Evolutionary conservation across 345 rosid genomes (phyloP).

Genomic region (Pugionium dolabratum): DNA sequence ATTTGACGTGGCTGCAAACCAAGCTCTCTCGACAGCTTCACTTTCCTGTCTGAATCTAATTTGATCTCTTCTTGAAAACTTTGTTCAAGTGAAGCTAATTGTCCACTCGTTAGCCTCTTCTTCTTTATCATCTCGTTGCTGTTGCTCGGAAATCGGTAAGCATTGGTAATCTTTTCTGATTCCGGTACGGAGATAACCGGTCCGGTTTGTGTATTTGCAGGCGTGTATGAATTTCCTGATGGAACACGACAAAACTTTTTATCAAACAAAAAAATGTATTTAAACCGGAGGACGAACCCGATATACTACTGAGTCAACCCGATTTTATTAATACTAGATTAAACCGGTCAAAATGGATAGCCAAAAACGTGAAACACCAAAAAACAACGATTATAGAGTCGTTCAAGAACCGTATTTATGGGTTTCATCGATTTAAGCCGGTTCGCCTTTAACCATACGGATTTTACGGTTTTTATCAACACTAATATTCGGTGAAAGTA

Average conservation of each 20-base stretch:
- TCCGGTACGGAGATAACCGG: constrained; percentile 45
- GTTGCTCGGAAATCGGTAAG: constrained; percentile 32
- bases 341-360: too few relatives aligned
- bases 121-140: constrained; percentile 56
- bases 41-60: constrained; percentile 80
- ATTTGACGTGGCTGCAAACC: constrained; percentile 91
- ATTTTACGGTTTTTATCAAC: too few relatives aligned
- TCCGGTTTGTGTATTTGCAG: constrained; percentile 43
- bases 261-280: neutral
- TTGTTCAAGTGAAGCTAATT: constrained; percentile 72
- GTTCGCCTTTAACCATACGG: too few relatives aligned
- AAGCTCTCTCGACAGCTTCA: constrained; percentile 78
- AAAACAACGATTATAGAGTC: too few relatives aligned
- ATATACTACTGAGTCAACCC: too few relatives aligned
- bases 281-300: too few relatives aligned
- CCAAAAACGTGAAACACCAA: too few relatives aligned
- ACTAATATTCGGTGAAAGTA: too few relatives aligned
- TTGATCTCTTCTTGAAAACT: constrained; percentile 88
- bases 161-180: constrained; percentile 31
- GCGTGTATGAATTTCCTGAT: constrained; percentile 41
- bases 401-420: too few relatives aligned
- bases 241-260: neutral
- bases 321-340: too few relatives aligned
- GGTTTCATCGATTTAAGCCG: too few relatives aligned
- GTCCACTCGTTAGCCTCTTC: constrained; percentile 73